These are phyloP conservation scores for Syncephalastrum racemosum DNA, from an alignment of 371 early-diverging fungal genomes.

Conservation along the genomic window DNA sequence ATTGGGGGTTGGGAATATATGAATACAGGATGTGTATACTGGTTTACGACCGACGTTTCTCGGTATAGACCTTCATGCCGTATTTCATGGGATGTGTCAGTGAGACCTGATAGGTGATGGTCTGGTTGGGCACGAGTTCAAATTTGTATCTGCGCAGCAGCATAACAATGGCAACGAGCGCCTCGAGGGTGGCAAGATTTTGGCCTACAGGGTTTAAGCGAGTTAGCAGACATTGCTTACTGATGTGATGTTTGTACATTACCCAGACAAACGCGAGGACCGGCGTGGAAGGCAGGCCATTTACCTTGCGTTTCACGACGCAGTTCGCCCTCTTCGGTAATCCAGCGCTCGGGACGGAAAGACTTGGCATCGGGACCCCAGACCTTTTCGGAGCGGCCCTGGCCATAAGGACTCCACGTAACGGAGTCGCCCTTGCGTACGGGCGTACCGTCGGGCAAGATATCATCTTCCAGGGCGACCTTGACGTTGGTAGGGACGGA, in stretches of 20 bases:
- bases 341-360: conserved; percentile 56
- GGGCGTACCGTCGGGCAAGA: conserved; percentile 57
- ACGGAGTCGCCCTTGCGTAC: conserved; percentile 53
- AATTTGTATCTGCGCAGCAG: conserved; percentile 36
- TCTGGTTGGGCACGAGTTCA: conserved; percentile 32
- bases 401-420: conserved; percentile 40
- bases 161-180: conserved; percentile 28
- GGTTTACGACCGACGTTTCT: conserved; percentile 1
- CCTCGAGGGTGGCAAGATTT: conserved; percentile 41
- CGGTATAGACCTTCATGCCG: conserved; percentile 32
- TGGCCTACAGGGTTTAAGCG: conserved; percentile 3
- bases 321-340: conserved; percentile 24
- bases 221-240: background rate
- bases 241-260: background rate
- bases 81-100: conserved; percentile 46
- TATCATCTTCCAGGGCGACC: conserved; percentile 50
- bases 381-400: conserved; percentile 41
- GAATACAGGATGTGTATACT: no score
- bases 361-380: conserved; percentile 50
- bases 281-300: conserved; percentile 51
- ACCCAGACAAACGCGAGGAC: conserved; percentile 59
- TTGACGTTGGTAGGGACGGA: conserved; percentile 22
- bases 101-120: conserved; percentile 26
- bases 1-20: no score
- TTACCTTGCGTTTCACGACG: conserved; percentile 18